phyloP scores from a whole-genome alignment of 306 rosid species.

The Casuarina glauca region DNA sequence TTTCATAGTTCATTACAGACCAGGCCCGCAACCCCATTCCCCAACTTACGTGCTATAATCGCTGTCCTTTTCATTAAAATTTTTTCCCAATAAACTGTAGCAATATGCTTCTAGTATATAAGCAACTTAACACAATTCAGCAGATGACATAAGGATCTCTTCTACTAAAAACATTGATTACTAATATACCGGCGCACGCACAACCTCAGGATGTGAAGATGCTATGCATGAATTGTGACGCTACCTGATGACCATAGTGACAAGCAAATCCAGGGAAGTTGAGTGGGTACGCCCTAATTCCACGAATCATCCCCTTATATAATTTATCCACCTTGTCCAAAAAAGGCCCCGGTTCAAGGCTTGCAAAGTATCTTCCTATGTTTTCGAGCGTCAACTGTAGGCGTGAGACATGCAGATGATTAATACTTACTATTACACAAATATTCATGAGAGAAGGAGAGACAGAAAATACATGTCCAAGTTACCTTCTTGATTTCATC shows the following conservation, averaged over 20 bases:
- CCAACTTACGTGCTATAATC: too few relatives aligned
- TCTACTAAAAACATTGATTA: too few relatives aligned
- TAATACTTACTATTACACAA: neutral
- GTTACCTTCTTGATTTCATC: constrained; percentile 24
- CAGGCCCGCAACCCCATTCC: too few relatives aligned
- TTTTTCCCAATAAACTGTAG: too few relatives aligned
- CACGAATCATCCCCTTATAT: constrained; percentile 18
- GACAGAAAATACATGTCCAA: too few relatives aligned
- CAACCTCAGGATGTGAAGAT: too few relatives aligned
- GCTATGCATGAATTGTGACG: neutral
- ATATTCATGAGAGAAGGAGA: neutral
- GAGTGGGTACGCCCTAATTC: constrained; percentile 43
- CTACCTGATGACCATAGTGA: constrained; percentile 28
- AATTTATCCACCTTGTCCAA: constrained; percentile 14
- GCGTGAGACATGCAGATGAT: neutral
- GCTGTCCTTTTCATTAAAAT: too few relatives aligned
- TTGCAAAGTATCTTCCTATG: constrained; percentile 21
- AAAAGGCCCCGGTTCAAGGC: constrained; percentile 28
- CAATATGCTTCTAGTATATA: too few relatives aligned
- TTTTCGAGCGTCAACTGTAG: constrained; percentile 32
- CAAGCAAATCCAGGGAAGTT: constrained; percentile 44
- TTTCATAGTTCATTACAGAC: too few relatives aligned
- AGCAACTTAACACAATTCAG: too few relatives aligned
- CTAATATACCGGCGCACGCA: neutral
- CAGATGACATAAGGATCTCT: too few relatives aligned